Evolutionary conservation across 441 rosid species (phyloP).

Genomic region (Biscutella auriculata): DNA sequence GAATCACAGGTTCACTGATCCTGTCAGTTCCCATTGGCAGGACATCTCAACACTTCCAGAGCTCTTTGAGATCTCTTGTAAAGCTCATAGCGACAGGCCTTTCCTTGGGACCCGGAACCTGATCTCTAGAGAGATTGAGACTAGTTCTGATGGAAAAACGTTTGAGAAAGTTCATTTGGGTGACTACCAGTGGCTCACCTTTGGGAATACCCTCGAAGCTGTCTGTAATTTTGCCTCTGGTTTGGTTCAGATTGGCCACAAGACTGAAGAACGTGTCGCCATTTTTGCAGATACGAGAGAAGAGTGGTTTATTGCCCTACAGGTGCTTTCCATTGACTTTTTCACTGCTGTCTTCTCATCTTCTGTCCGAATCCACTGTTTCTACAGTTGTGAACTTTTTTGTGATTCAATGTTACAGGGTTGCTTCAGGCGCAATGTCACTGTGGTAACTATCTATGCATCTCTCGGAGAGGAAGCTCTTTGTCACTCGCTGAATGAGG

Average conservation of each 20-base stretch:
- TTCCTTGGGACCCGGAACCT: constrained; percentile 73
- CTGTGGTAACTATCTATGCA: constrained; percentile 88
- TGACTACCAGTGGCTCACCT: constrained; percentile 79
- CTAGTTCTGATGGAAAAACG: constrained; percentile 45
- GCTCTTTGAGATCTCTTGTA: constrained; percentile 77
- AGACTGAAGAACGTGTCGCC: constrained; percentile 70
- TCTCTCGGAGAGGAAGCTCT: constrained; percentile 92
- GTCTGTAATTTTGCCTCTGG: constrained; percentile 82
- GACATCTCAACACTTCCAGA: constrained; percentile 76
- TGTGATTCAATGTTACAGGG: constrained; percentile 39
- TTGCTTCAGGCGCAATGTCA: constrained; percentile 76
- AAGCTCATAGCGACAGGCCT: constrained; percentile 32
- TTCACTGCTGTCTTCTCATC: background rate
- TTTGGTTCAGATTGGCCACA: constrained; percentile 58
- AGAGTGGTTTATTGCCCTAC: constrained; percentile 93
- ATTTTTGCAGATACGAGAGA: constrained; percentile 90
- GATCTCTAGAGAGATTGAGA: constrained; percentile 57
- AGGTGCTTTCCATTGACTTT: constrained; percentile 35
- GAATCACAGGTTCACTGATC: constrained; percentile 45
- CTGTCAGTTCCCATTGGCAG: constrained; percentile 61
- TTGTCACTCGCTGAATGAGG: constrained; percentile 93
- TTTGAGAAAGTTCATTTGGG: constrained; percentile 95
- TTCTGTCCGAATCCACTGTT: background rate
- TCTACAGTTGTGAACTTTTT: background rate
- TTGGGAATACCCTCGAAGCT: constrained; percentile 41